Conservation (phyloP, 441 rosid species). For the Bocquillonia castaneifolia region DNA sequence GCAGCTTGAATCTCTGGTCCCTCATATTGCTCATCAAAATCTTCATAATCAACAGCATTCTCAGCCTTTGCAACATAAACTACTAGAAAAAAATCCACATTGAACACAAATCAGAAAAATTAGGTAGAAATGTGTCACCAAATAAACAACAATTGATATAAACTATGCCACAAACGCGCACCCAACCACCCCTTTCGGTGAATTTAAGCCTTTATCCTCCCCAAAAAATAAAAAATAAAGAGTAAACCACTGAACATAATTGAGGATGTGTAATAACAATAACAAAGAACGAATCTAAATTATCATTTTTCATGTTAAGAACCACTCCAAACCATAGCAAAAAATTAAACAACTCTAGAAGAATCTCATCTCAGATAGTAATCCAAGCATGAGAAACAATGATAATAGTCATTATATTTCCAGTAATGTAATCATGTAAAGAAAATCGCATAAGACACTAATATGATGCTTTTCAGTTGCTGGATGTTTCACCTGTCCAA, state of each 20-base stretch:
- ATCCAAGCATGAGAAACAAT: neutral
- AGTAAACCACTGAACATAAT: neutral
- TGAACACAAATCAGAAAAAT: slow-evolving; percentile 30
- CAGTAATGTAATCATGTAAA: neutral
- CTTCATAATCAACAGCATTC: slow-evolving; percentile 94
- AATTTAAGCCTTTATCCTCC: neutral
- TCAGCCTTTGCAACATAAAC: slow-evolving; percentile 91
- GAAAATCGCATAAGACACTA: neutral
- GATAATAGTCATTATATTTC: neutral
- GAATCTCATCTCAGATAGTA: neutral
- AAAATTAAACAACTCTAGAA: neutral
- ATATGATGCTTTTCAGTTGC: neutral
- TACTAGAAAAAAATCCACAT: slow-evolving; percentile 37
- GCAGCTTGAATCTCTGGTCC: slow-evolving; percentile 84
- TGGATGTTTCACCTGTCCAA: neutral
- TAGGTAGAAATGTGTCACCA: slow-evolving; percentile 6
- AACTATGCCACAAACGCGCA: neutral
- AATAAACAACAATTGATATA: neutral
- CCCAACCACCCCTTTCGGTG: slow-evolving; percentile 11
- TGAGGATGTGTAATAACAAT: neutral
- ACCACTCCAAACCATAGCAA: neutral
- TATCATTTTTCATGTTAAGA: neutral
- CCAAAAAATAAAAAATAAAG: neutral
- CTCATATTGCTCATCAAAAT: slow-evolving; percentile 92
- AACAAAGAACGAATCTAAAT: neutral